Evolutionary conservation across 768 basidiomycete species (phyloP).

Genomic region (Trichaptum fuscoviolaceum): DNA sequence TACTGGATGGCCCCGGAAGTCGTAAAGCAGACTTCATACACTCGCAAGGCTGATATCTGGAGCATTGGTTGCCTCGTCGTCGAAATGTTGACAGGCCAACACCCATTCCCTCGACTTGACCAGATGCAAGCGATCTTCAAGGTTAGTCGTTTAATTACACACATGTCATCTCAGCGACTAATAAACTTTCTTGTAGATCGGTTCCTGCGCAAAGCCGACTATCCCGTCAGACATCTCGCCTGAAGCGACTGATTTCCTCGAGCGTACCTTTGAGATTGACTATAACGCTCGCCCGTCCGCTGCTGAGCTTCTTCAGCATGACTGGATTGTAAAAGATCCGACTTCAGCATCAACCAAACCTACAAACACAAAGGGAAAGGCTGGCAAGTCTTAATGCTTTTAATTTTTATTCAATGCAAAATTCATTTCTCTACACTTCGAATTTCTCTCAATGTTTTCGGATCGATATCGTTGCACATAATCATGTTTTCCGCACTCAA

Average conservation of each 20-base stretch:
- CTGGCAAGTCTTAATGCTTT: neutral
- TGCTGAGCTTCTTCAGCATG: constrained; percentile 63
- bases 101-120: constrained; percentile 91
- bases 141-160: constrained; percentile 34
- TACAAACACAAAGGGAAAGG: constrained; percentile 10
- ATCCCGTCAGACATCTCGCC: constrained; percentile 89
- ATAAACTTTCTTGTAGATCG: constrained; percentile 55
- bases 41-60: constrained; percentile 94
- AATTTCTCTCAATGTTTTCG: neutral
- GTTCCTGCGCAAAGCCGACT: constrained; percentile 79
- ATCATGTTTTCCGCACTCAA: constrained; percentile 1
- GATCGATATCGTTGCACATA: neutral
- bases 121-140: constrained; percentile 99
- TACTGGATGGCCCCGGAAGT: constrained; percentile 99
- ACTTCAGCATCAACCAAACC: constrained; percentile 17
- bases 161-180: neutral
- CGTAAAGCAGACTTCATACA: constrained; percentile 92
- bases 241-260: constrained; percentile 84
- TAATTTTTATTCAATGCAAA: neutral
- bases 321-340: constrained; percentile 56
- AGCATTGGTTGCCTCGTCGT: constrained; percentile 92
- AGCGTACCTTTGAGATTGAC: constrained; percentile 81
- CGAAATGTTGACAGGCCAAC: constrained; percentile 95
- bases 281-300: constrained; percentile 79
- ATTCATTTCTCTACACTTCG: neutral